A percentile compares a stretch with the other conserved stretches of the same genome.
phyloP scores from a whole-genome alignment of 352 stramenopile genomes.

The Pythium myriotylum region DNA sequence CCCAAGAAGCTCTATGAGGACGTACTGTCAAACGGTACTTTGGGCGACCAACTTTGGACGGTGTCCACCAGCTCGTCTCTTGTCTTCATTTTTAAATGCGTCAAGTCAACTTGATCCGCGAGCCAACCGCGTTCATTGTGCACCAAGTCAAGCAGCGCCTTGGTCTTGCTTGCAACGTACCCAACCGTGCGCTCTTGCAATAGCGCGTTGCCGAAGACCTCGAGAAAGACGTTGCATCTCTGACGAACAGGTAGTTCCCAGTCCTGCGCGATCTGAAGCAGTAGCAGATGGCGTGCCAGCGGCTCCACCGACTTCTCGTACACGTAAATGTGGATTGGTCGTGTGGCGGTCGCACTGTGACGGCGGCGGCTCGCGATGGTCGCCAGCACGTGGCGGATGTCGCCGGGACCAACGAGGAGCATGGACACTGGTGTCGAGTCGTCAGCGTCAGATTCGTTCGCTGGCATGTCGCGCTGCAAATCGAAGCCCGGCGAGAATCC shows the following conservation, averaged over 20 bases:
- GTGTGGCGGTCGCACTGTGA: constrained; percentile 26
- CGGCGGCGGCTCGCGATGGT: constrained; percentile 53
- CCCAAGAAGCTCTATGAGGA: neutral
- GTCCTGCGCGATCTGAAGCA: constrained; percentile 89
- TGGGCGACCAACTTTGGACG: constrained; percentile 82
- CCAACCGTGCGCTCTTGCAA: constrained; percentile 87
- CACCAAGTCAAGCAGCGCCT: constrained; percentile 70
- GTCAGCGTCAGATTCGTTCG: neutral
- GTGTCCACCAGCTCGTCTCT: constrained; percentile 88
- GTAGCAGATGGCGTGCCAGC: constrained; percentile 86
- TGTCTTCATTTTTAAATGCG: constrained; percentile 89
- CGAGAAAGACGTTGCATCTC: constrained; percentile 88
- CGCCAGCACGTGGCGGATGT: constrained; percentile 77
- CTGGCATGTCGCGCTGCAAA: constrained; percentile 30
- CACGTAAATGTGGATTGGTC: constrained; percentile 88
- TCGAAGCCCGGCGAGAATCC: constrained; percentile 84
- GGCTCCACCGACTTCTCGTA: constrained; percentile 86
- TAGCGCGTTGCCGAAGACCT: constrained; percentile 93
- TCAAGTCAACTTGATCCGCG: constrained; percentile 75
- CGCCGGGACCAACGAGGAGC: constrained; percentile 65
- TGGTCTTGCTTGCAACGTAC: constrained; percentile 83
- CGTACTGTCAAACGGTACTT: constrained; percentile 76
- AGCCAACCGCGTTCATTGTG: constrained; percentile 67
- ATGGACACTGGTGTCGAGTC: constrained; percentile 45
- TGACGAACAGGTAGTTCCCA: constrained; percentile 89